Conservation (phyloP, 1,284 basidiomycete genomes). For the Cryptococcus floricola region DNA sequence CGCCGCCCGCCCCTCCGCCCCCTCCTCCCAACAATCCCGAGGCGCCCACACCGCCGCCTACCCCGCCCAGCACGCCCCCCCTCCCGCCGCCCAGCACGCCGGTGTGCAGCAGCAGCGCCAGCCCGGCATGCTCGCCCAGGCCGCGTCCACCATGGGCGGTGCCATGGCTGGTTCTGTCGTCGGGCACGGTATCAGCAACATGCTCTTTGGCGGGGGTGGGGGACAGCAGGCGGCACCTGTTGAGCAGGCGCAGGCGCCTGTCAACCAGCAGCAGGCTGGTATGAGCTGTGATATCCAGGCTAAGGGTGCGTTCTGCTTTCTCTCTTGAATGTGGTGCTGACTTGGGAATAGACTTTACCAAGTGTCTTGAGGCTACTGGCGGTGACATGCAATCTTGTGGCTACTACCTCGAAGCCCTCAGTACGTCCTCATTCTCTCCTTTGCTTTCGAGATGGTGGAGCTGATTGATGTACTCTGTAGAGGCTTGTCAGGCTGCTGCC, state of each 20-base stretch:
- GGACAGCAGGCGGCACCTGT: conserved; percentile 38
- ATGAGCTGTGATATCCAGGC: conserved; percentile 55
- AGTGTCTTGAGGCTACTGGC: conserved; percentile 53
- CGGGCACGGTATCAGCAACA: conserved; percentile 56
- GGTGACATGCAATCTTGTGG: conserved; percentile 56
- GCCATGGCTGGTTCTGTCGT: conserved; percentile 54
- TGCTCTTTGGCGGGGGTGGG: conserved; percentile 54
- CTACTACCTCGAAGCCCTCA: conserved; percentile 55
- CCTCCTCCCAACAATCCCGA: conserved; percentile 30
- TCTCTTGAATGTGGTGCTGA: conserved; percentile 6
- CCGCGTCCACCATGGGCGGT: conserved; percentile 57
- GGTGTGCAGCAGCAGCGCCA: conserved; percentile 26
- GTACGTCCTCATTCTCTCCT: conserved; percentile 23
- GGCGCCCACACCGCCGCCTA: conserved; percentile 37
- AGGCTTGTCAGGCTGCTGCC: conserved; percentile 53
- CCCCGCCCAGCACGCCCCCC: conserved; percentile 21
- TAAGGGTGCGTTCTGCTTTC: conserved; percentile 49
- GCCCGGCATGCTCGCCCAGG: conserved; percentile 48
- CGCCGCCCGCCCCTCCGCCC: conserved; percentile 30
- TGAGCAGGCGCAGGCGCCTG: conserved; percentile 19
- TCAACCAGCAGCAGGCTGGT: conserved; percentile 10
- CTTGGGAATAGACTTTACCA: conserved; percentile 50
- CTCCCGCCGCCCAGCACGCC: conserved; percentile 8
- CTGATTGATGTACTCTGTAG: conserved; percentile 18
- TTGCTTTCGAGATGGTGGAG: not conserved